These are phyloP conservation scores for Aspergillus piperis DNA, from an alignment of 2,329 filamentous ascomycete species.

Conservation along the genomic window DNA sequence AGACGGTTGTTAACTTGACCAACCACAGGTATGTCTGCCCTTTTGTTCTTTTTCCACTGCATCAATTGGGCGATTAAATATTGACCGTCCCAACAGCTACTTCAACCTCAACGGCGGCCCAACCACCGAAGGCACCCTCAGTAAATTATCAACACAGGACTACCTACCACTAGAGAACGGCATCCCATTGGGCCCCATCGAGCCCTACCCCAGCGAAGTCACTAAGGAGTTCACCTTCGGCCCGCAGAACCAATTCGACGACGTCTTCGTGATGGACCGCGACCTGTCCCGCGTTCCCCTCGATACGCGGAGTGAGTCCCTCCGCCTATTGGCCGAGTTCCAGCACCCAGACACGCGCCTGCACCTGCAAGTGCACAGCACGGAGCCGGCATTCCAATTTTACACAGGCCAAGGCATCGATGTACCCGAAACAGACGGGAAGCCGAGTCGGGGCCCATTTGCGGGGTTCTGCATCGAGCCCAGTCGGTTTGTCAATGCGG, in stretches of 20 bases:
- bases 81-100: conserved; percentile 49
- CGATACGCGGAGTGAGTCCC: conserved; percentile 64
- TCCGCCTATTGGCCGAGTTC: conserved; percentile 70
- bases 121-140: conserved; percentile 64
- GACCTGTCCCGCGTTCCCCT: conserved; percentile 62
- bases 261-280: conserved; percentile 80
- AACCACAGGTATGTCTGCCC: conserved; percentile 73
- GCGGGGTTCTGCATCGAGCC: conserved; percentile 92
- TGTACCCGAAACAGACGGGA: conserved; percentile 63
- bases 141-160: conserved; percentile 58
- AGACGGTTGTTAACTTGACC: conserved; percentile 89
- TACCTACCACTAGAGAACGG: conserved; percentile 75
- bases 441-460: conserved; percentile 65
- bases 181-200: conserved; percentile 72
- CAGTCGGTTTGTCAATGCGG: conserved; percentile 84
- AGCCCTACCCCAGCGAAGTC: conserved; percentile 63
- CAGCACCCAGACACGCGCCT: conserved; percentile 72
- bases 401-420: conserved; percentile 88
- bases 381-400: conserved; percentile 95
- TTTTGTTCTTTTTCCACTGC: neutral
- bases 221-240: conserved; percentile 71
- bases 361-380: conserved; percentile 84
- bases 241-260: conserved; percentile 72
- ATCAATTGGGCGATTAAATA: neutral
- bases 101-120: conserved; percentile 65